These are phyloP conservation scores for Xerocomus potaroensis DNA, from an alignment of 768 basidiomycete genomes.

Conservation along the genomic window DNA sequence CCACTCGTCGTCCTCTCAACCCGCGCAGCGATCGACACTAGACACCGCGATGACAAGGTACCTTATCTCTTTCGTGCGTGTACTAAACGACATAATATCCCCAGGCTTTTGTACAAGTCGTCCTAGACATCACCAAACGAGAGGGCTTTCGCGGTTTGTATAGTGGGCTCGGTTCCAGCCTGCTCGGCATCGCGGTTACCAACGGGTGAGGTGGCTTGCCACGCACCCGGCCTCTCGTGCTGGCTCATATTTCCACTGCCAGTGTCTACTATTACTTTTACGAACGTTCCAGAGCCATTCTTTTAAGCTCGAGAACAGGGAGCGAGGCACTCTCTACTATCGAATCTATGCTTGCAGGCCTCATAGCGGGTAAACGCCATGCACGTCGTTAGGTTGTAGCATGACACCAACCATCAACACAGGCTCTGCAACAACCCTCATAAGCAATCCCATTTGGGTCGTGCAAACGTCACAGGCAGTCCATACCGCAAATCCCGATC, in stretches of 20 bases:
- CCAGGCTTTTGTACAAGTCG: constrained; percentile 61
- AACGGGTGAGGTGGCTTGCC: constrained; percentile 61
- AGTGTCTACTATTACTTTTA: constrained; percentile 95
- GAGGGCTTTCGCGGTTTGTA: constrained; percentile 87
- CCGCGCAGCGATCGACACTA: constrained; percentile 86
- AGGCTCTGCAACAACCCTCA: constrained; percentile 86
- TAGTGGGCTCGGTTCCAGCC: constrained; percentile 77
- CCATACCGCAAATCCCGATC: constrained; percentile 40
- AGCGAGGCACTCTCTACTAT: constrained; percentile 71
- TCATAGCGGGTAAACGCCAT: constrained; percentile 69
- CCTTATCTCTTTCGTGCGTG: background rate
- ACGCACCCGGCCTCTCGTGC: background rate
- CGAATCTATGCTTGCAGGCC: constrained; percentile 87
- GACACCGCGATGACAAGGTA: constrained; percentile 69
- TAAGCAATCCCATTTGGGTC: constrained; percentile 97
- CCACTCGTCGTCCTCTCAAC: constrained; percentile 92
- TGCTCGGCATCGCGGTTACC: constrained; percentile 89
- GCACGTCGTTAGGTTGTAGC: background rate
- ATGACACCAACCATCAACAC: background rate
- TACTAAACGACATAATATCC: constrained; percentile 1
- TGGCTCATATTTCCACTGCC: background rate
- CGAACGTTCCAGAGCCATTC: constrained; percentile 58
- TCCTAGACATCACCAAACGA: constrained; percentile 72
- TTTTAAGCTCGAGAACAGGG: constrained; percentile 52
- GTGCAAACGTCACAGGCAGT: constrained; percentile 89